These are phyloP conservation scores for Chrysoporthe cubensis DNA, from an alignment of 2,329 filamentous ascomycete genomes.

Conservation along the genomic window DNA sequence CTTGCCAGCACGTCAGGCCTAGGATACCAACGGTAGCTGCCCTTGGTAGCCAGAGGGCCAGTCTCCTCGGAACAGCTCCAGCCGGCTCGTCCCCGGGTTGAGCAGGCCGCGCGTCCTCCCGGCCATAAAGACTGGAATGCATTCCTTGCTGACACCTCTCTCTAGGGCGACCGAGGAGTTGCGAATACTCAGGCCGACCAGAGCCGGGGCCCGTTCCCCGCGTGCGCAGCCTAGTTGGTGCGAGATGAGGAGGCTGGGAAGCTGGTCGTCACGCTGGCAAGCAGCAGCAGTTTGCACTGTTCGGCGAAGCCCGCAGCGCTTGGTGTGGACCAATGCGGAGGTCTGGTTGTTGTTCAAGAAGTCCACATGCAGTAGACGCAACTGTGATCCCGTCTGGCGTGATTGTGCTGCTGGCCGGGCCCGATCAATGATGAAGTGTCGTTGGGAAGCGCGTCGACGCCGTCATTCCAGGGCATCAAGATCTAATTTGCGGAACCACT, in stretches of 20 bases:
- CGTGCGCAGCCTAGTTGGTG: too few species aligned
- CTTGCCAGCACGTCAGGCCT: conserved; percentile 7
- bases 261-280: too few species aligned
- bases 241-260: too few species aligned
- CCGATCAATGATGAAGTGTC: not conserved
- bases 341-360: not conserved
- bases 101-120: conserved; percentile 5
- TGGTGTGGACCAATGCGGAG: not conserved
- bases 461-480: not conserved
- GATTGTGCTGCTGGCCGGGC: not conserved
- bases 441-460: not conserved
- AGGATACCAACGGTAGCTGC: conserved; percentile 9
- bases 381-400: not conserved
- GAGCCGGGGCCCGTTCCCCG: too few species aligned
- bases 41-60: conserved; percentile 16
- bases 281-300: too few species aligned
- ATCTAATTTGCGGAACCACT: conserved; percentile 2
- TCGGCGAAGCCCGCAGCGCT: too few species aligned
- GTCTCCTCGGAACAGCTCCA: not conserved
- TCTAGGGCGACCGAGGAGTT: not conserved
- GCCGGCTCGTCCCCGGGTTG: not conserved
- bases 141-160: not conserved
- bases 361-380: not conserved
- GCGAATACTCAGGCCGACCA: too few species aligned
- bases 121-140: not conserved